Evolutionary conservation across 331 rosid species (phyloP).

Genomic region (Telfairia occidentalis): DNA sequence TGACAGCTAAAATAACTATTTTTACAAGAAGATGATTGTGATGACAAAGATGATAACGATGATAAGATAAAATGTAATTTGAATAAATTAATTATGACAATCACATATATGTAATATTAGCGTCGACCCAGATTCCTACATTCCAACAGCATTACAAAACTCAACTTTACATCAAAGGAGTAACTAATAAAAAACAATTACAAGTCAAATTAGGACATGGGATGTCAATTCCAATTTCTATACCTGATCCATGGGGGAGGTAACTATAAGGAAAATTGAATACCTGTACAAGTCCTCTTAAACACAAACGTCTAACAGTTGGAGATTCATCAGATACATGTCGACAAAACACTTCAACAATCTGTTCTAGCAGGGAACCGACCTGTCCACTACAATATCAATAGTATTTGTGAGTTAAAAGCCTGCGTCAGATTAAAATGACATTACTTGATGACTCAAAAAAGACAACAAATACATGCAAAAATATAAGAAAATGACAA

Average conservation of each 20-base stretch:
- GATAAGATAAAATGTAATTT: not conserved
- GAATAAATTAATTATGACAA: not conserved
- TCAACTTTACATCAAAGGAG: not conserved
- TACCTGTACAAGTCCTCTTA: conserved; percentile 97
- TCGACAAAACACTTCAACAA: conserved; percentile 79
- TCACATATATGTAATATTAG: not conserved
- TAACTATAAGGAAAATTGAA: conserved; percentile 9
- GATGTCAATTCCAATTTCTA: not conserved
- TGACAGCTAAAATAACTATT: not conserved
- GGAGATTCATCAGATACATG: conserved; percentile 88
- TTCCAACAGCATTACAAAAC: not conserved
- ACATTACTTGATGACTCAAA: not conserved
- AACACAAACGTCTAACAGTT: conserved; percentile 81
- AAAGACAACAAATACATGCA: not conserved
- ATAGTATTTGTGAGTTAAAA: conserved; percentile 21
- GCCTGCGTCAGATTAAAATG: not conserved
- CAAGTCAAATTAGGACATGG: not conserved
- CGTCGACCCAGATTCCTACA: not conserved
- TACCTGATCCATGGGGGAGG: not conserved
- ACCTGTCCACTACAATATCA: conserved; percentile 52
- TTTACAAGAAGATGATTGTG: not conserved
- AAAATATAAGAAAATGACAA: not conserved
- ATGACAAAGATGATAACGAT: not conserved
- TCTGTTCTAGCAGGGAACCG: conserved; percentile 74
- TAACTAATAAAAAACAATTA: not conserved